Evolutionary conservation across 2,329 filamentous ascomycete species (phyloP).

Genomic region (Trichoderma asperellum): DNA sequence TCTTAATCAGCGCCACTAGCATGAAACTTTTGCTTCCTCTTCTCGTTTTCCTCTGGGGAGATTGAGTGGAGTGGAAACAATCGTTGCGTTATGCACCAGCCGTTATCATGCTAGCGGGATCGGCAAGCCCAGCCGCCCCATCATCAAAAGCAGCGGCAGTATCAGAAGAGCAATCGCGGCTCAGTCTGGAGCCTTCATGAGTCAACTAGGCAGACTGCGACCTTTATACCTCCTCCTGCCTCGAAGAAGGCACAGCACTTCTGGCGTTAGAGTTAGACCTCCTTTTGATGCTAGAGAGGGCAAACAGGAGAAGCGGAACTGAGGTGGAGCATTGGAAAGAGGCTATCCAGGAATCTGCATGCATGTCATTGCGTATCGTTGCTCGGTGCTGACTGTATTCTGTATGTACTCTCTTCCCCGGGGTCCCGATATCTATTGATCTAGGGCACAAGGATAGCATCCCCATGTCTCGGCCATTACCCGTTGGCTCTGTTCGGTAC

Average conservation of each 20-base stretch:
- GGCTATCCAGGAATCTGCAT: conserved; percentile 24
- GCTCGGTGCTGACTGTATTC: conserved; percentile 18
- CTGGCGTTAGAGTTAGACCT: neutral
- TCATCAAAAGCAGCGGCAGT: neutral
- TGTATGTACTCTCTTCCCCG: neutral
- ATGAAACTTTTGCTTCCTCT: neutral
- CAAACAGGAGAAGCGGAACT: conserved; percentile 18
- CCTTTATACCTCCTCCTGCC: neutral
- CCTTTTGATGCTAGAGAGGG: neutral
- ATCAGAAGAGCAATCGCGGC: neutral
- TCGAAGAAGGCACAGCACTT: neutral
- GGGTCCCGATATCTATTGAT: conserved; percentile 14
- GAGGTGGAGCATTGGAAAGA: neutral
- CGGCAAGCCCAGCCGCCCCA: conserved; percentile 4
- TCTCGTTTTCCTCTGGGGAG: neutral
- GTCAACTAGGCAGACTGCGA: neutral
- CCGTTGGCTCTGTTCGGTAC: neutral
- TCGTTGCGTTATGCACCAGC: conserved; percentile 5
- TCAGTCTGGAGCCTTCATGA: conserved; percentile 2
- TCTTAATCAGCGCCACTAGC: neutral
- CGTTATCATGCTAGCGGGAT: conserved; percentile 8
- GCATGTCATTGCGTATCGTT: conserved; percentile 22
- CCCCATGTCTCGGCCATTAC: conserved; percentile 4
- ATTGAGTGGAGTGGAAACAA: neutral
- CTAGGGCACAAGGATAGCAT: neutral